Evolutionary conservation across 1,284 basidiomycete genomes (phyloP), one percentile per base, ranked within the genome.

Genomic region (Sanghuangporus sanghuang): DNA sequence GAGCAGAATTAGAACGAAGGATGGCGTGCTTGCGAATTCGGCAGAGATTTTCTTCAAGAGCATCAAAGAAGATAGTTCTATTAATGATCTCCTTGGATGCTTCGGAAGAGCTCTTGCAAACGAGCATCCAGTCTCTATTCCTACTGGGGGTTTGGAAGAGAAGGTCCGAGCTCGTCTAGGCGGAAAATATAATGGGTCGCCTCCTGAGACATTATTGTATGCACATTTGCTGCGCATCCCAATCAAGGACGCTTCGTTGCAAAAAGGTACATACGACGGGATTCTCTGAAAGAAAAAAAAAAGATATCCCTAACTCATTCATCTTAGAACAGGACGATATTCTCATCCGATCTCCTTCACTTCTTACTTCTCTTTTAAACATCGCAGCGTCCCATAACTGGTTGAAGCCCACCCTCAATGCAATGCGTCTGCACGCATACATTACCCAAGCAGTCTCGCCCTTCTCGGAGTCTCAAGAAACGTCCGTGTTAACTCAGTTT

Each of bases 31-130:
- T 67, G 88, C 90, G 57, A 80, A 80, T 52, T 94, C 95, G 0
- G 96, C 96, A 1, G 89, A 95, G 56, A 80, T 83, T 1, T 97
- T 96, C 80, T 99, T 98, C 86, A 93, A 93, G 73, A 79, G 83
- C 16, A 73, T 98, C 35, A 86, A 85, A 49, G 96, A 98, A 72
- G 88, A 92, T 55, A 90, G 91, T 6, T 82, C 82, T 1, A 85
- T 93, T 68, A 79, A 85, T 27, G 89, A 94, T 40, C 81, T 98
- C 23, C 74, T 98, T 64, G 83, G 83, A 21, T 82, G 92, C 1
- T 78, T 99, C 16, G 86, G 89, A 21, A 84, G 86, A 64, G 87
- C 90, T 0, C 88, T 89, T 68, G 85, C 90, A 71, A 89, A 89
- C 76, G 87, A 87, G 69, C 70, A 72, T 38, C 69, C 76, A 36